Evolutionary conservation across 805 yeast species (phyloP), one percentile per base, ranked within the genome.

Genomic region (Suhomyces tanzawaensis): DNA sequence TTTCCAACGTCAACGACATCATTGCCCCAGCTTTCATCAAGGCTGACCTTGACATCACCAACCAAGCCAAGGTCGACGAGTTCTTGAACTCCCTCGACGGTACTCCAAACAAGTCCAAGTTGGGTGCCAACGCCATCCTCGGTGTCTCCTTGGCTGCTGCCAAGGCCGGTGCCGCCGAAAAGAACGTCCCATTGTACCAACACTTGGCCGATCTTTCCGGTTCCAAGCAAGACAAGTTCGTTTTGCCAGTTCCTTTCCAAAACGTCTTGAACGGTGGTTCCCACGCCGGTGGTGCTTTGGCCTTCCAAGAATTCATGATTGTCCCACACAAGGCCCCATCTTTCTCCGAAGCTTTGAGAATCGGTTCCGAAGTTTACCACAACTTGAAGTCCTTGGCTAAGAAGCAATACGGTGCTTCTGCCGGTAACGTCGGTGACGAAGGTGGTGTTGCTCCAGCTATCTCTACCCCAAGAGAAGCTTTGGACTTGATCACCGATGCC

Each of bases 371-470:
- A 79, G 96, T 90, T 57, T 91, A 91, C 93, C 98, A 91, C 82
- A 77, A 79, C 75, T 82, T 91, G 72, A 93, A 93, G 80, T 72
- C 90, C 52, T 75, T 85, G 61, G 84, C 98, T 71, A 86, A 87
- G 82, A 83, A 87, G 82, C 78, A 75, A 70, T 93, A 91, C 84
- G 99, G 99, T 67, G 84, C 87, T 65, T 83, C 95, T 49, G 99
- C 99, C 62, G 98, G 96, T 76, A 91, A 91, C 77, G 99, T 91
- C 67, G 99, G 99, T 82, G 99, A 91, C 74, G 99, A 91, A 81
- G 99, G 99, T 85, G 99, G 99, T 82, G 96, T 91, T 77, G 99
- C 99, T 61, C 99, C 99, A 72, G 87, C 89, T 72, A 82, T 93
- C 55, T 79, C 84, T 54, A 80, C 96, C 58, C 91, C 99, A 66